phyloP scores from a whole-genome alignment of 192 early-diverging fungal species.

The Umbelopsis sp. region DNA sequence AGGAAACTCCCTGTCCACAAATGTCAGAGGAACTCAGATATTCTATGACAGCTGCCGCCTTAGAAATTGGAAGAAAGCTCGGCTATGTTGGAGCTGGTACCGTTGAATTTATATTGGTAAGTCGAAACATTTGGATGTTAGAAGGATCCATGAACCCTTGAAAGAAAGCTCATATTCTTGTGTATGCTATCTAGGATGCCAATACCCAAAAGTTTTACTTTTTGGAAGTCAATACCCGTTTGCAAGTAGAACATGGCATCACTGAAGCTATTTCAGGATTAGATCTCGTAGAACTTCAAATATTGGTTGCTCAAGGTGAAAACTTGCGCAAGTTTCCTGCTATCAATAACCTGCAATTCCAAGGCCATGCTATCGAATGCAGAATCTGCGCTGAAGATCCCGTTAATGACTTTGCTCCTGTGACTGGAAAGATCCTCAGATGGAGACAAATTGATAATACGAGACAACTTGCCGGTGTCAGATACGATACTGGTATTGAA shows the following conservation, averaged over 20 bases:
- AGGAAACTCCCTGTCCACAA: slow-evolving; percentile 54
- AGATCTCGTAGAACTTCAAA: slow-evolving; percentile 64
- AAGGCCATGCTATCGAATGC: slow-evolving; percentile 61
- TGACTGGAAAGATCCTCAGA: slow-evolving; percentile 54
- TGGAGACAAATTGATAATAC: slow-evolving; percentile 41
- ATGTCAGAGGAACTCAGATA: slow-evolving; percentile 45
- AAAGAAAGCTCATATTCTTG: too few relatives aligned
- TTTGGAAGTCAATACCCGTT: slow-evolving; percentile 68
- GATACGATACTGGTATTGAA: slow-evolving; percentile 41
- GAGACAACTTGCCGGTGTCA: slow-evolving; percentile 20
- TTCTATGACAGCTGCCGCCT: slow-evolving; percentile 47
- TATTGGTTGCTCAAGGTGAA: slow-evolving; percentile 55
- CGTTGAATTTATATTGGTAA: slow-evolving; percentile 63
- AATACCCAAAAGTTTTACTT: slow-evolving; percentile 59
- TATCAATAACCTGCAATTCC: slow-evolving; percentile 22
- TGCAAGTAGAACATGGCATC: slow-evolving; percentile 69
- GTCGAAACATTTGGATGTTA: not conserved
- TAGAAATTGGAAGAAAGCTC: slow-evolving; percentile 50
- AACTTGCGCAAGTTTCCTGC: slow-evolving; percentile 47
- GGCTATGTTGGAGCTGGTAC: slow-evolving; percentile 62
- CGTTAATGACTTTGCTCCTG: slow-evolving; percentile 58
- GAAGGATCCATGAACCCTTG: too few relatives aligned
- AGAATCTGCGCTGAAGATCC: slow-evolving; percentile 66
- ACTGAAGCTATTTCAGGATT: slow-evolving; percentile 63
- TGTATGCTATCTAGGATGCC: slow-evolving; percentile 35